Conservation (phyloP, 1,139 yeast genomes). For the Candida sanyaensis region DNA sequence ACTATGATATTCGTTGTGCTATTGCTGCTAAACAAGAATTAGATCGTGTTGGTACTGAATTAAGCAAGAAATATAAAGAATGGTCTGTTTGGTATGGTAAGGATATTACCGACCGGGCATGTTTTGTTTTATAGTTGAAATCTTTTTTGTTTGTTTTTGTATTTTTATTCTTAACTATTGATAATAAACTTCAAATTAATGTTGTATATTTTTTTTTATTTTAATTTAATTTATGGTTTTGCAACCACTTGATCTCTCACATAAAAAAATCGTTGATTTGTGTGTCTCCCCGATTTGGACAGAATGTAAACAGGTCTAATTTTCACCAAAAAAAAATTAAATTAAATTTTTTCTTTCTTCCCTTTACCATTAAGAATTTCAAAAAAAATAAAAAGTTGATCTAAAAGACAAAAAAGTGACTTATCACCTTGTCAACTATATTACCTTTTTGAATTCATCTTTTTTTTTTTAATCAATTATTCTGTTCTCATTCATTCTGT, state of each 20-base stretch:
- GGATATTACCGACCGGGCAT: constrained; percentile 64
- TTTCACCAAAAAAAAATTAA: background rate
- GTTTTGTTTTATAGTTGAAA: constrained; percentile 19
- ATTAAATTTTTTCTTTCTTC: constrained; percentile 9
- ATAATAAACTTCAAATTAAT: background rate
- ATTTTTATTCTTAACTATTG: background rate
- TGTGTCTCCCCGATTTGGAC: background rate
- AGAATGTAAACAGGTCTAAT: constrained; percentile 2
- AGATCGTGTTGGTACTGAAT: constrained; percentile 31
- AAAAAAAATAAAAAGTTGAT: background rate
- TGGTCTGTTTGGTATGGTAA: constrained; percentile 72
- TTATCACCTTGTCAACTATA: background rate
- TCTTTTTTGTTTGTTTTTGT: background rate
- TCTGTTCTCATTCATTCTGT: background rate
- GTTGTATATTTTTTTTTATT: no score
- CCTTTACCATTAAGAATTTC: constrained; percentile 18
- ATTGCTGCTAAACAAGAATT: constrained; percentile 58
- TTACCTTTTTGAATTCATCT: no score
- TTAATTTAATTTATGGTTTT: no score
- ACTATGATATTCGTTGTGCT: constrained; percentile 62
- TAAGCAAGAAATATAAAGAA: constrained; percentile 49
- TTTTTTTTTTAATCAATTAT: no score
- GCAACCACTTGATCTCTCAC: no score
- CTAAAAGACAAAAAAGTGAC: background rate
- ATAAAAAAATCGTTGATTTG: background rate